Percentiles rank a stretch among this genome's conserved stretches.
These are phyloP conservation scores for Piromyces finnis DNA, from an alignment of 192 early-diverging fungal genomes.

Conservation along the genomic window DNA sequence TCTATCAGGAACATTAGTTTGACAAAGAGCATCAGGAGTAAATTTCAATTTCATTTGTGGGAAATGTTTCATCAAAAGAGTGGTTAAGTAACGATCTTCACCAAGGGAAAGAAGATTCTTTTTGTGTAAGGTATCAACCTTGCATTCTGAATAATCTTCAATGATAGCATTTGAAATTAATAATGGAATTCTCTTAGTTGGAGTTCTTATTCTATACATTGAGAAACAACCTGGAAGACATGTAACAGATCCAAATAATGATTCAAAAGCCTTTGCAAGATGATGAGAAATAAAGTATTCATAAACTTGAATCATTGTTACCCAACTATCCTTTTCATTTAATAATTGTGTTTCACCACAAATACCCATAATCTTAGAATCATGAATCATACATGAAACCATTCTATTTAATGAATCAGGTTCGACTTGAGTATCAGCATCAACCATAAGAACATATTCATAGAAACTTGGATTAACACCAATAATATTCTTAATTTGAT, in stretches of 20 bases:
- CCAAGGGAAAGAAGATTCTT: constrained; percentile 96
- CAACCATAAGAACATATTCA: constrained; percentile 94
- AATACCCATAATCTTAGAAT: constrained; percentile 78
- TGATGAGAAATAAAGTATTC: constrained; percentile 98
- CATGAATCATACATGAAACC: constrained; percentile 77
- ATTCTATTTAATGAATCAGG: constrained; percentile 82
- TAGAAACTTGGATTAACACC: constrained; percentile 91
- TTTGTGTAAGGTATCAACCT: constrained; percentile 91
- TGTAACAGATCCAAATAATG: constrained; percentile 91
- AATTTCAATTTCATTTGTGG: constrained; percentile 90
- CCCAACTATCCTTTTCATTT: constrained; percentile 86
- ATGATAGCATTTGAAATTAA: constrained; percentile 77
- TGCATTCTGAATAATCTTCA: constrained; percentile 81
- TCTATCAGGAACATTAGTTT: constrained; percentile 83
- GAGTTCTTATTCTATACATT: constrained; percentile 91
- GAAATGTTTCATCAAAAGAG: constrained; percentile 95
- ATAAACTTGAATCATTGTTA: constrained; percentile 98
- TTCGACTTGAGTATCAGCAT: constrained; percentile 87
- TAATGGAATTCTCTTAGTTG: constrained; percentile 75
- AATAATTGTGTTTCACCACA: constrained; percentile 90
- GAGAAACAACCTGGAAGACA: constrained; percentile 98
- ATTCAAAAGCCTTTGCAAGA: constrained; percentile 92
- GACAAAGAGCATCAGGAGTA: constrained; percentile 77
- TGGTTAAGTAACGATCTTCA: constrained; percentile 96
- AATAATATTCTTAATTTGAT: constrained; percentile 98